Conservation (phyloP, 352 stramenopile genomes). For the Thraustochytrium sp. region DNA sequence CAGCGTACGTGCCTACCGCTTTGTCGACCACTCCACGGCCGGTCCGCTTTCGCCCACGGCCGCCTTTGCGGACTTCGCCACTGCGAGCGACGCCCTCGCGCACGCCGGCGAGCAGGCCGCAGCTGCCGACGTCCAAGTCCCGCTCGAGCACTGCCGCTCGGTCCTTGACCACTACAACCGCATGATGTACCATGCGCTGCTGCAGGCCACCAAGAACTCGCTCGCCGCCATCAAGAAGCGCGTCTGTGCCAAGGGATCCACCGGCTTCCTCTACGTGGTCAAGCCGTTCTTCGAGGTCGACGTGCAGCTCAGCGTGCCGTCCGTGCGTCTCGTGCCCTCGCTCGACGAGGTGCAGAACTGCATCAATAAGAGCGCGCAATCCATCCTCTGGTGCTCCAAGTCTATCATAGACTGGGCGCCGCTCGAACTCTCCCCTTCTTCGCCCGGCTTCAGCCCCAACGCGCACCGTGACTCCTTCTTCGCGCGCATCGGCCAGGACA, state of each 20-base stretch:
- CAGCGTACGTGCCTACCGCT: slow-evolving; percentile 87
- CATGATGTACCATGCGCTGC: slow-evolving; percentile 95
- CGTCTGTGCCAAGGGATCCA: slow-evolving; percentile 82
- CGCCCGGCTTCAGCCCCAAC: slow-evolving; percentile 40
- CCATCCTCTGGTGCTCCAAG: slow-evolving; percentile 92
- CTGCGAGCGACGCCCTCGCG: background rate
- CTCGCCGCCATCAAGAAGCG: slow-evolving; percentile 96
- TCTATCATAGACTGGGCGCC: slow-evolving; percentile 88
- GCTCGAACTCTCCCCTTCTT: background rate
- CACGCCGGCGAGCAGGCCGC: background rate
- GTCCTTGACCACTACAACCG: slow-evolving; percentile 98
- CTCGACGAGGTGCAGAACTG: slow-evolving; percentile 94
- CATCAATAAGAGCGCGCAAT: slow-evolving; percentile 93
- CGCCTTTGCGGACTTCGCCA: background rate
- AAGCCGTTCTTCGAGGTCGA: slow-evolving; percentile 96
- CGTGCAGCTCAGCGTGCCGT: slow-evolving; percentile 85
- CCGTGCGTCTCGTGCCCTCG: slow-evolving; percentile 85
- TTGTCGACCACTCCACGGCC: slow-evolving; percentile 84
- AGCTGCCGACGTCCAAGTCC: too few species aligned
- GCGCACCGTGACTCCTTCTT: slow-evolving; percentile 80
- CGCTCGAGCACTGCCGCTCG: slow-evolving; percentile 88
- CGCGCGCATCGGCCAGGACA: slow-evolving; percentile 94
- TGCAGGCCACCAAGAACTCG: slow-evolving; percentile 95
- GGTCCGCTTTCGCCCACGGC: slow-evolving; percentile 61
- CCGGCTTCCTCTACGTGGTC: slow-evolving; percentile 77